Conservation (phyloP, 179 eudicot genomes). For the Camellia oleifera region DNA sequence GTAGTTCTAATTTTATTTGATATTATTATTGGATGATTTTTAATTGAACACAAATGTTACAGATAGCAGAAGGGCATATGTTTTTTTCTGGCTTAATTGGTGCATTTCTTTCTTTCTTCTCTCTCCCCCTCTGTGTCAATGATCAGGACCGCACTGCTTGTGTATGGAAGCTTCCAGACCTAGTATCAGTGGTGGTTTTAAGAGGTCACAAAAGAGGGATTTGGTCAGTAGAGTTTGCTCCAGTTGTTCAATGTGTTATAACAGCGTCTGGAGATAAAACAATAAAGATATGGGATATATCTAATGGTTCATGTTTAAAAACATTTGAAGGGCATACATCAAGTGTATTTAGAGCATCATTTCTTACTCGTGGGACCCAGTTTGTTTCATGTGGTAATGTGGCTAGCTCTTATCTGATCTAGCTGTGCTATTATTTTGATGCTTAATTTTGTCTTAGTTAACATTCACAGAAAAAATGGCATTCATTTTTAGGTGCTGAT, state of each 20-base stretch:
- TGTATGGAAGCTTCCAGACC: constrained; percentile 90
- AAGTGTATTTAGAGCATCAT: constrained; percentile 83
- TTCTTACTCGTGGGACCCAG: constrained; percentile 76
- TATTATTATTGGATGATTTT: neutral
- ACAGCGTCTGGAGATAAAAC: constrained; percentile 98
- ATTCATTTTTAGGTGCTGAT: constrained; percentile 69
- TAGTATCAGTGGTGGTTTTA: constrained; percentile 59
- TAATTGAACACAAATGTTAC: neutral
- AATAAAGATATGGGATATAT: constrained; percentile 84
- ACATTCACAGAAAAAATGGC: neutral
- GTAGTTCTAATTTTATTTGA: neutral
- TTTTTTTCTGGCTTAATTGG: neutral
- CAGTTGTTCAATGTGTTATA: constrained; percentile 87
- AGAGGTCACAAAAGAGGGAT: constrained; percentile 95
- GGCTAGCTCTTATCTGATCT: constrained; percentile 14
- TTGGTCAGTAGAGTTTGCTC: constrained; percentile 97
- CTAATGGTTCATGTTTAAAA: constrained; percentile 89
- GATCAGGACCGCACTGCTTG: constrained; percentile 91
- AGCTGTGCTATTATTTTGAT: neutral
- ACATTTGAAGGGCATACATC: constrained; percentile 98
- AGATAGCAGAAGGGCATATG: neutral
- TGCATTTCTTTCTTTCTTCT: neutral
- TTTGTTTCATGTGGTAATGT: constrained; percentile 86
- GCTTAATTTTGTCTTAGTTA: neutral
- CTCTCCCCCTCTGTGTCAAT: neutral